These are phyloP conservation scores for Sarocladium oryzae DNA, from an alignment of 2,329 filamentous ascomycete genomes.

Conservation along the genomic window DNA sequence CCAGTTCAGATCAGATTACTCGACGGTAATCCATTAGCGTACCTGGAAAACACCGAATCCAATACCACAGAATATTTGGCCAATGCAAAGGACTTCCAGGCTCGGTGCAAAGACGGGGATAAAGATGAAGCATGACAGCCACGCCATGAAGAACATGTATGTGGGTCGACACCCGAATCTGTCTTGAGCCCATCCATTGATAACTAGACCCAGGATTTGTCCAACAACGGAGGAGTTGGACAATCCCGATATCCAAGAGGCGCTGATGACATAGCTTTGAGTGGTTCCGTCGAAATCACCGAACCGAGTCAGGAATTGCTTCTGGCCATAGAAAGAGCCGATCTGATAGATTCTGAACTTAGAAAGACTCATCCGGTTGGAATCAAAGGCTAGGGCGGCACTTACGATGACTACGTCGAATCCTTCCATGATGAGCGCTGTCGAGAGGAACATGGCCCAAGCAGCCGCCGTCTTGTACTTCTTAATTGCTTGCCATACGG, in stretches of 20 bases:
- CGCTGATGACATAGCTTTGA: background rate
- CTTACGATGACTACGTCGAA: background rate
- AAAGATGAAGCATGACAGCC: background rate
- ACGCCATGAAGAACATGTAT: conserved; percentile 21
- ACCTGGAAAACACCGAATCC: conserved; percentile 29
- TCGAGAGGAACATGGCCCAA: conserved; percentile 2
- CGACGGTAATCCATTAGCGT: background rate
- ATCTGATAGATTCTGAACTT: background rate
- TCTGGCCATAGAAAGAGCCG: conserved; percentile 1
- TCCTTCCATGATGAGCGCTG: conserved; percentile 2
- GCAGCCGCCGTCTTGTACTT: conserved; percentile 1
- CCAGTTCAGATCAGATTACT: no score
- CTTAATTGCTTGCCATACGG: background rate
- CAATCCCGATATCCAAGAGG: background rate
- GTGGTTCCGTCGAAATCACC: background rate
- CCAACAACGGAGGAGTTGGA: conserved; percentile 4
- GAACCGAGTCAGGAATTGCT: background rate
- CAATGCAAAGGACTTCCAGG: conserved; percentile 28
- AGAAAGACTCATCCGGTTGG: no score
- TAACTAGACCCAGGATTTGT: background rate
- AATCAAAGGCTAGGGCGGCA: no score
- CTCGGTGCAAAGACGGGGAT: conserved; percentile 14
- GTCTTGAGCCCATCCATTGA: conserved; percentile 1
- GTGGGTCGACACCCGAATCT: conserved; percentile 2
- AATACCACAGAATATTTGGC: conserved; percentile 27